Evolutionary conservation across 345 rosid genomes (phyloP).

Genomic region (Citrus glauca): DNA sequence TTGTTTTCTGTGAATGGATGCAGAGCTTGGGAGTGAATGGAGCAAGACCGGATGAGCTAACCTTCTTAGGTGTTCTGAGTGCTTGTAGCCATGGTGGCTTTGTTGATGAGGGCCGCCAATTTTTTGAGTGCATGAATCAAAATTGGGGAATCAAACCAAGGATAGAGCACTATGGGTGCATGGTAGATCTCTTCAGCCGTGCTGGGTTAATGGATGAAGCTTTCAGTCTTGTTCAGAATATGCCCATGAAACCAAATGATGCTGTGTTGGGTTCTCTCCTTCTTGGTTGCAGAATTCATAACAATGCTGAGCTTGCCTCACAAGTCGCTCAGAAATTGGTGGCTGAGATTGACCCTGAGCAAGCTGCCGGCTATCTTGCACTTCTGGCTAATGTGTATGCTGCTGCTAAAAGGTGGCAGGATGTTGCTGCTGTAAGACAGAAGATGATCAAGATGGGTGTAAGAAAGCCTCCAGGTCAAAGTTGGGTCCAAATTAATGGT

Average conservation of each 20-base stretch:
- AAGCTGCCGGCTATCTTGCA: slow-evolving; percentile 35
- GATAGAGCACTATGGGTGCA: slow-evolving; percentile 45
- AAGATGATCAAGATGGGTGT: slow-evolving; percentile 30
- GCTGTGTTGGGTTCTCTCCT: slow-evolving; percentile 43
- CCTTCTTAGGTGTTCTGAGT: slow-evolving; percentile 34
- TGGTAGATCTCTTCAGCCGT: slow-evolving; percentile 45
- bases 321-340: slow-evolving; percentile 29
- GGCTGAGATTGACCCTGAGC: slow-evolving; percentile 26
- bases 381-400: slow-evolving; percentile 41
- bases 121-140: slow-evolving; percentile 28
- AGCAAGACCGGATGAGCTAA: slow-evolving; percentile 37
- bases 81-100: slow-evolving; percentile 51
- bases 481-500: slow-evolving; percentile 36
- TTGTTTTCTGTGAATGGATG: slow-evolving; percentile 37
- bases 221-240: slow-evolving; percentile 24
- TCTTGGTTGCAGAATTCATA: slow-evolving; percentile 42
- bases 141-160: slow-evolving; percentile 33
- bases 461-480: slow-evolving; percentile 32
- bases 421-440: slow-evolving; percentile 31
- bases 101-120: slow-evolving; percentile 28
- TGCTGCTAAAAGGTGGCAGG: slow-evolving; percentile 39
- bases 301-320: slow-evolving; percentile 35
- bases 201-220: slow-evolving; percentile 49
- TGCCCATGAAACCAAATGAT: slow-evolving; percentile 41
- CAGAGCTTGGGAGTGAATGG: slow-evolving; percentile 26